A percentile compares a stretch with the other conserved stretches of the same genome.
phyloP scores from a whole-genome alignment of 192 early-diverging fungal genomes.

The Umbelopsis isabellina region DNA sequence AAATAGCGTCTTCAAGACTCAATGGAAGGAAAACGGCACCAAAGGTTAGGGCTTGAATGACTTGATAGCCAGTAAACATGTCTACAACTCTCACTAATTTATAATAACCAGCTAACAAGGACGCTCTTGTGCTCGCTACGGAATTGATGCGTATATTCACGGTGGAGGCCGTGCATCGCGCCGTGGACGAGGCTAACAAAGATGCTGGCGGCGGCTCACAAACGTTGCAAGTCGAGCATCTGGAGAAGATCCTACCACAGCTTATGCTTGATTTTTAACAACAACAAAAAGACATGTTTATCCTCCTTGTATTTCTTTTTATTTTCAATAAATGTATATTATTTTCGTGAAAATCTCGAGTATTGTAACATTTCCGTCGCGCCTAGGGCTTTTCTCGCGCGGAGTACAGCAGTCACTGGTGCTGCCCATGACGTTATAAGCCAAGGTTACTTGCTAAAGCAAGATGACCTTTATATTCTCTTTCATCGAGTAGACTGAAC shows the following conservation, averaged over 20 bases:
- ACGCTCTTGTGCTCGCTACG: constrained; percentile 37
- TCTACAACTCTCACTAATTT: too few relatives aligned
- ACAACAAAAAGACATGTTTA: too few relatives aligned
- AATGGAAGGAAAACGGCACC: constrained; percentile 39
- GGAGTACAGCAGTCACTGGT: constrained; percentile 3
- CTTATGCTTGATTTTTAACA: constrained; percentile 25
- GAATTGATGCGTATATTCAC: constrained; percentile 43
- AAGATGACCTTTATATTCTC: not conserved
- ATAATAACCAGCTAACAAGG: constrained; percentile 26
- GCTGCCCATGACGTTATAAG: constrained; percentile 7
- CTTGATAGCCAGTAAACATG: too few relatives aligned
- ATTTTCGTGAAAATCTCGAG: too few relatives aligned
- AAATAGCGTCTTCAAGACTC: constrained; percentile 36
- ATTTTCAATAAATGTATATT: not conserved
- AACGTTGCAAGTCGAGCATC: constrained; percentile 21
- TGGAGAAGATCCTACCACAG: constrained; percentile 23
- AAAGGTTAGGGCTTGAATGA: constrained; percentile 27
- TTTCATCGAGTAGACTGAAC: constrained; percentile 52
- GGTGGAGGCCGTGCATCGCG: constrained; percentile 43
- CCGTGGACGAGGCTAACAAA: constrained; percentile 27
- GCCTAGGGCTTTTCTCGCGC: too few relatives aligned
- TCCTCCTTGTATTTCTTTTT: not conserved
- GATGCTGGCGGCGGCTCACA: constrained; percentile 15
- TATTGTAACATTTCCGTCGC: too few relatives aligned
- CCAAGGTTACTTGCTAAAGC: not conserved